Percentiles rank a stretch among this genome's conserved stretches.
Conservation (phyloP, 2,329 filamentous ascomycete species). For the Sclerotinia glacialis region DNA sequence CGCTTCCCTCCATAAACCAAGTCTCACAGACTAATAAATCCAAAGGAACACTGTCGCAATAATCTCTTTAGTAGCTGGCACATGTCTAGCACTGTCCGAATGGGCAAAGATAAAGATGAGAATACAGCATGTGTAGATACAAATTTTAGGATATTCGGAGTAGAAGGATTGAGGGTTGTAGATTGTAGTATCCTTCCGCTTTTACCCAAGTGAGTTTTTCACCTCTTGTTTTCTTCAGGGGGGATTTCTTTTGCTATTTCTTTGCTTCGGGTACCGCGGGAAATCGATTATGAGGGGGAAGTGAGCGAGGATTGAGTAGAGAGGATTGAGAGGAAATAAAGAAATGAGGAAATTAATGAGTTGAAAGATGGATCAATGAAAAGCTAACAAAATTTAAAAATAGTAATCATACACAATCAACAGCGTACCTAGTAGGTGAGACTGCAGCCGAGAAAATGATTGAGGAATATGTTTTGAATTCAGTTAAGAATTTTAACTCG, state of each 20-base stretch:
- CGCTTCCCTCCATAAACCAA: too few species aligned
- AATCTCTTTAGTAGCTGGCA: constrained; percentile 14
- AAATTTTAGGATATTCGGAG: constrained; percentile 48
- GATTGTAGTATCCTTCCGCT: constrained; percentile 54
- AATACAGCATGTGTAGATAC: constrained; percentile 49
- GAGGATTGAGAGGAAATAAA: not conserved
- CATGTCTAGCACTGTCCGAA: constrained; percentile 3
- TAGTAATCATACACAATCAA: constrained; percentile 52
- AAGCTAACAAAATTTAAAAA: not conserved
- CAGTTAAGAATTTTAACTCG: not conserved
- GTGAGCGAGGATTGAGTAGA: too few species aligned
- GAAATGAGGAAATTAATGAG: not conserved
- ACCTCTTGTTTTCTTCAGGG: not conserved
- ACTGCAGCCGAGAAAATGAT: constrained; percentile 52
- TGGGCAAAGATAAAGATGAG: constrained; percentile 36
- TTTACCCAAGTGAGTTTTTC: constrained; percentile 44
- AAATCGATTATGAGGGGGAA: too few species aligned
- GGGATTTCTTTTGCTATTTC: fast-evolving
- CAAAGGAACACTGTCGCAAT: constrained; percentile 7
- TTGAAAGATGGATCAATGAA: not conserved
- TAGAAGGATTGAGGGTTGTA: constrained; percentile 49
- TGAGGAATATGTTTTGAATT: constrained; percentile 41
- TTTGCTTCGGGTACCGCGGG: too few species aligned
- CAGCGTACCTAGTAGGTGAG: constrained; percentile 53
- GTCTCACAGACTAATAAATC: not conserved